A percentile compares a stretch with the other conserved stretches of the same genome.
Conservation (phyloP, 805 yeast genomes). For the Zygoascus bituminiphila region DNA sequence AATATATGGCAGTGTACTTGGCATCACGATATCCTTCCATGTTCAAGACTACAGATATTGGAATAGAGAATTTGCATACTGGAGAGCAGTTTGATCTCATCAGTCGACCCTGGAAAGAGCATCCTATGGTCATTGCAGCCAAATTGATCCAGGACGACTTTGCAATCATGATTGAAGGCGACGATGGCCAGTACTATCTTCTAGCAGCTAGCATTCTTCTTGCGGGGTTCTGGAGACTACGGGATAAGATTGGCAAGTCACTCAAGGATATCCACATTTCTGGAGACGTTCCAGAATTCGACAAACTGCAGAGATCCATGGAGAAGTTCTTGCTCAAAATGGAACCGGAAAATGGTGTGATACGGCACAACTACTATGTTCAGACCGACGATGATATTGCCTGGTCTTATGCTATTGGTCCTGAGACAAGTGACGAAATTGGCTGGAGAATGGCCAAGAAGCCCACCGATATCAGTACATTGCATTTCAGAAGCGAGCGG, state of each 20-base stretch:
- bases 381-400: constrained; percentile 37
- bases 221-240: constrained; percentile 69
- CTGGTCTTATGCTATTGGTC: constrained; percentile 55
- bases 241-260: constrained; percentile 50
- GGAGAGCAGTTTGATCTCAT: constrained; percentile 50
- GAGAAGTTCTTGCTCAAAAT: constrained; percentile 62
- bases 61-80: constrained; percentile 53
- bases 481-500: constrained; percentile 63
- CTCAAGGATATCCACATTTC: constrained; percentile 51
- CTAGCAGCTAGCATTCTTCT: constrained; percentile 72
- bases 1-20: constrained; percentile 52
- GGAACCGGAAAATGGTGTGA: constrained; percentile 55
- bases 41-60: constrained; percentile 44
- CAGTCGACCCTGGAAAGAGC: constrained; percentile 50
- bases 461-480: constrained; percentile 27
- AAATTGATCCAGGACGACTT: constrained; percentile 73
- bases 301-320: constrained; percentile 60
- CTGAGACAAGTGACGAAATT: constrained; percentile 39
- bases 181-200: constrained; percentile 51
- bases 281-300: constrained; percentile 60
- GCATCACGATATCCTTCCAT: constrained; percentile 52
- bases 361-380: constrained; percentile 55
- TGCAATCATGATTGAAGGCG: constrained; percentile 50
- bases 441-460: constrained; percentile 28
- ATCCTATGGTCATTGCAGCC: constrained; percentile 53